Evolutionary conservation across 2,329 filamentous ascomycete genomes (phyloP).

Genomic region (Fusarium albosuccineum): DNA sequence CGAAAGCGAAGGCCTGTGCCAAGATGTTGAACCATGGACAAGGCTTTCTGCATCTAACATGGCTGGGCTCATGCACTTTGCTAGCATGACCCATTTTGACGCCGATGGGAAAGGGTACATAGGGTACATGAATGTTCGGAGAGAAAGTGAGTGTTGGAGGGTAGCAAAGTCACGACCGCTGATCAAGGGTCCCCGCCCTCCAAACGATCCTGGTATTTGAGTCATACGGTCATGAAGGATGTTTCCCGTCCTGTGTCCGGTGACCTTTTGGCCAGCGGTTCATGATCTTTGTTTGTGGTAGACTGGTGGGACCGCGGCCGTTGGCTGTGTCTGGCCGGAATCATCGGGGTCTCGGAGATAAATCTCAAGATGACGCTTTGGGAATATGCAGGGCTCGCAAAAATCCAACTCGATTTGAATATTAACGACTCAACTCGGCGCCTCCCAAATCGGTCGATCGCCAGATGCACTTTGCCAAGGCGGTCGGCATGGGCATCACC

Average conservation of each 20-base stretch:
- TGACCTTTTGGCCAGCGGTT: slow-evolving; percentile 21
- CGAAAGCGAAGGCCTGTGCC: no score
- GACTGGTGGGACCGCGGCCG: slow-evolving; percentile 8
- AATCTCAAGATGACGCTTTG: background rate
- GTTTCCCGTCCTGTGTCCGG: slow-evolving; percentile 7
- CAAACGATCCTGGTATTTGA: slow-evolving; percentile 16
- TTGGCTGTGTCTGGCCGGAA: slow-evolving; percentile 5
- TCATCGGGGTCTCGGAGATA: slow-evolving; percentile 32
- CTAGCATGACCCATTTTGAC: background rate
- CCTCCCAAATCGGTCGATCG: background rate
- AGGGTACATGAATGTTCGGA: slow-evolving; percentile 10
- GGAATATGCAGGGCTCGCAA: background rate
- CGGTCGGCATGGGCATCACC: slow-evolving; percentile 2
- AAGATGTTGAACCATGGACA: background rate
- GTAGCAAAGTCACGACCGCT: background rate
- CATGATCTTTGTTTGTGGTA: background rate
- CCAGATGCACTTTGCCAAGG: slow-evolving; percentile 22
- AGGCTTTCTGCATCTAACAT: background rate
- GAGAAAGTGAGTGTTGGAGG: background rate
- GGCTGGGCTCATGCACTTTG: slow-evolving; percentile 3
- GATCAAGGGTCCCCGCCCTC: slow-evolving; percentile 4
- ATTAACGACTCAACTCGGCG: no score
- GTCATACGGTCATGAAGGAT: slow-evolving; percentile 13
- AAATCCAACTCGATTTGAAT: no score
- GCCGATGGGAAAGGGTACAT: background rate